Evolutionary conservation across 2,329 filamentous ascomycete genomes (phyloP), one percentile per base, ranked within the genome.

Genomic region (Penicillium sp.): DNA sequence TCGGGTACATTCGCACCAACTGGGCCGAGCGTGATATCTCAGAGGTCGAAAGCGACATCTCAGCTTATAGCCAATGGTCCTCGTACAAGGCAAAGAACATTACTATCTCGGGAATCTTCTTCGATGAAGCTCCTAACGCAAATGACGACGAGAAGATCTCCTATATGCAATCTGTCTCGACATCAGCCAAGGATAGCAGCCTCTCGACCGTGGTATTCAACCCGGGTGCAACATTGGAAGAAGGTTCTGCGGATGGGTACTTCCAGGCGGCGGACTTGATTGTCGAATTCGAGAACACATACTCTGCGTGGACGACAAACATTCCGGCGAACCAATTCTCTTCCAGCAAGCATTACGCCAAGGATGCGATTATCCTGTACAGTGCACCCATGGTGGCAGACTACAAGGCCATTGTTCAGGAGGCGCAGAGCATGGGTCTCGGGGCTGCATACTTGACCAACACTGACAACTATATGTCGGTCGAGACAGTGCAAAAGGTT

Each of bases 1-100:
- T 78, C n/a, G 75, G 75, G 10, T 78, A 78, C 49, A 70, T 77
- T 10, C 66, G 66, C 4, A 75, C 72, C 1, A 49, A 52, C 4
- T 74, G 74, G 49, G 71, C 63, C 2, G 55, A 54, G 1, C 56
- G 69, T 15, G 56, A 66, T 40, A 51, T 68, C n/a, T 44, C 61
- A 3, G 61, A 61, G 3, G 69, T 78, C 13, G 53, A 68, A 20
- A 51, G 59, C 3, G 70, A 77, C 13, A 63, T 78, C 26, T 62
- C 58, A 18, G 64, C 51, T 7, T 78, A 76, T 54, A 66, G 70
- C 1, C 55, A 56, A n/a, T 78, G 75, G 73, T 24, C 58, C 4
- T 55, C 61, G 1, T 58, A 60, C 10, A 42, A 27, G 8, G 52
- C 54, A 9, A 39, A 62, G 2, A 58, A 62, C 30, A 67, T 74